A percentile compares a stretch with the other conserved stretches of the same genome.
phyloP scores from a whole-genome alignment of 75 land plant species.

The Pinus albicaulis region DNA sequence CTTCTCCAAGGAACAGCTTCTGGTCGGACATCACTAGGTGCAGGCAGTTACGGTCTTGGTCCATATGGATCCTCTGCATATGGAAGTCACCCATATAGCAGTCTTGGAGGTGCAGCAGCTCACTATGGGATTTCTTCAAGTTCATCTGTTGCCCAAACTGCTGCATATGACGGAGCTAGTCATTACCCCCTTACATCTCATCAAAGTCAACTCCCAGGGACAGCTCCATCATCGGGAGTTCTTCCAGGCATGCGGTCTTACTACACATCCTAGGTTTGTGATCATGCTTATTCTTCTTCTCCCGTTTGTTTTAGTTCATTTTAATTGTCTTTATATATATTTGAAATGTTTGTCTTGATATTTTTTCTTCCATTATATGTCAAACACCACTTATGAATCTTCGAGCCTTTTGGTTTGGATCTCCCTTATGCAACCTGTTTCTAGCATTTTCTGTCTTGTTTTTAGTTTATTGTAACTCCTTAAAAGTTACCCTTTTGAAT shows the following conservation, averaged over 20 bases:
- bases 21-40: not conserved
- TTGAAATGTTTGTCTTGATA: not conserved
- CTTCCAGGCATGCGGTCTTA: not conserved
- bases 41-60: not conserved
- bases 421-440: too few relatives aligned
- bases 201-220: not conserved
- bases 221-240: not conserved
- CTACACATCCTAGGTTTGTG: constrained; percentile 7
- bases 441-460: too few relatives aligned
- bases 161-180: constrained; percentile 8
- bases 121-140: not conserved
- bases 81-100: too few relatives aligned
- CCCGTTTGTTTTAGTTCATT: not conserved
- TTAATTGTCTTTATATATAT: not conserved
- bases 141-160: not conserved
- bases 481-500: too few relatives aligned
- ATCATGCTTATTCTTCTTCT: too few relatives aligned
- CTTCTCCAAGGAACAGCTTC: not conserved
- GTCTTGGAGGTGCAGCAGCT: not conserved
- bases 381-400: not conserved
- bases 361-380: not conserved
- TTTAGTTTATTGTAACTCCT: too few relatives aligned
- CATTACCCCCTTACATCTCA: not conserved
- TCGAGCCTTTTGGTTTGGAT: too few relatives aligned
- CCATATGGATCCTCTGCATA: not conserved